Conservation (phyloP, 768 basidiomycete genomes). For the Lactifluus subvellereus region DNA sequence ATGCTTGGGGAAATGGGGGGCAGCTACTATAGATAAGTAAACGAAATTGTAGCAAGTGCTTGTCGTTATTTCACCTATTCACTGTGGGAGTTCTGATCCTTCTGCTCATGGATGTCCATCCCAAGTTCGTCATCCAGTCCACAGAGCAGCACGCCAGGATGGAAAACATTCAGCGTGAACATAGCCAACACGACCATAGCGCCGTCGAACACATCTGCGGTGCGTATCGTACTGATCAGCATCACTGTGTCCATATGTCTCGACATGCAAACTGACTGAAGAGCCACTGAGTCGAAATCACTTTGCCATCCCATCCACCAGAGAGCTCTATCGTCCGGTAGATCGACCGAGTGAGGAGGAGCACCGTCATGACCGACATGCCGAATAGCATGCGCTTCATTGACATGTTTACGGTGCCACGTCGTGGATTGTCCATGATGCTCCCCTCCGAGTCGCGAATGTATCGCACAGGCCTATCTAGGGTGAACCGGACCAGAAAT, state of each 20-base stretch:
- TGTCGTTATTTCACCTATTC: too few relatives aligned
- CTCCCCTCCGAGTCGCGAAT: background rate
- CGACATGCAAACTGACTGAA: slow-evolving; percentile 8
- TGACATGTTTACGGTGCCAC: background rate
- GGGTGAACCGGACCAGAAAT: slow-evolving; percentile 9
- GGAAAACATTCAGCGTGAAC: slow-evolving; percentile 12
- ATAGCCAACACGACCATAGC: slow-evolving; percentile 15
- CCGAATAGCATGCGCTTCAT: background rate
- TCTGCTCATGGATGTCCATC: too few relatives aligned
- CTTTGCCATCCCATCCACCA: background rate
- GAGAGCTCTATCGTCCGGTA: slow-evolving; percentile 17
- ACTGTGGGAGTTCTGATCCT: too few relatives aligned
- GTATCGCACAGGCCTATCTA: background rate
- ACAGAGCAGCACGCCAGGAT: background rate
- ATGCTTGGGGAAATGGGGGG: too few relatives aligned
- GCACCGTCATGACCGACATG: background rate
- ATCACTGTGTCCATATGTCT: too few relatives aligned
- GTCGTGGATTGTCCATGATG: background rate
- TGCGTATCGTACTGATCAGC: too few relatives aligned
- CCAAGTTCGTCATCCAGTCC: background rate
- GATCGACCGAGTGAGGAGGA: slow-evolving; percentile 11
- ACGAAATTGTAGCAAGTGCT: too few relatives aligned
- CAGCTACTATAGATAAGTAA: too few relatives aligned
- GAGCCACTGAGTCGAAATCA: too few relatives aligned
- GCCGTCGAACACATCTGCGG: slow-evolving; percentile 11